Base-by-base conservation (phyloP, 345 rosid species). In the Reutealis trisperma region DNA sequence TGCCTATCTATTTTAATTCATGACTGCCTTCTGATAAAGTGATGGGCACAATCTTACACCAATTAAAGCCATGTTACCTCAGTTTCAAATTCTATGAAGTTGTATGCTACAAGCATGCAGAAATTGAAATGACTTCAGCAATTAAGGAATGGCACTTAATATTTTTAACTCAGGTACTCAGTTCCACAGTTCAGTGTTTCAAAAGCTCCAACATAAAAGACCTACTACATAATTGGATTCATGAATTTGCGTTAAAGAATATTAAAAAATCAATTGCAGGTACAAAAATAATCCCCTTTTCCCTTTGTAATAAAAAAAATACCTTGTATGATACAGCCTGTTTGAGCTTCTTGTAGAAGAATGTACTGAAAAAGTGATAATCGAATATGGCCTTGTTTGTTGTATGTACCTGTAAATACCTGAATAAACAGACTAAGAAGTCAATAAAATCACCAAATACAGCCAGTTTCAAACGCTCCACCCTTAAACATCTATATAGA, bases 321-420 rank as follows among this genome's bases (percentile, higher is more conserved):
- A 95, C 97, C 97, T 88, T 89, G 82, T 75, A 80, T 12, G 90
- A 76, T 25, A 93, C 87, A 79, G 94, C 96, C 68, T 89, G 92
- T 81, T 75, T 87, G 74, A 95, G 98, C 90, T 93, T 93, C 79
- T 83, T 85, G 87, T 95, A 95, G 80, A 93, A 95, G 80, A 88
- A 95, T 49, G 97, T 95, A 78, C 89, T 92, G 79, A 93, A 93
- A 78, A 91, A 87, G 79, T 90, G 98, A 80, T 82, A 90, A 82
- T 90, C 90, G 34, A 75, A 70, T 51, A 76, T 81, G 54, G 85
- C 88, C 76, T 87, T 79, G 74, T 85, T 84, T 49, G 85, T 66
- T 68, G 87, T 78, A 70, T 88, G 78, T 64, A 83, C 82, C 77
- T 83, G 87, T 76, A 93, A 84, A 81, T 87, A 93, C 81, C 99